Conservation (phyloP, 768 basidiomycete genomes). For the Clavaria fumosa region DNA sequence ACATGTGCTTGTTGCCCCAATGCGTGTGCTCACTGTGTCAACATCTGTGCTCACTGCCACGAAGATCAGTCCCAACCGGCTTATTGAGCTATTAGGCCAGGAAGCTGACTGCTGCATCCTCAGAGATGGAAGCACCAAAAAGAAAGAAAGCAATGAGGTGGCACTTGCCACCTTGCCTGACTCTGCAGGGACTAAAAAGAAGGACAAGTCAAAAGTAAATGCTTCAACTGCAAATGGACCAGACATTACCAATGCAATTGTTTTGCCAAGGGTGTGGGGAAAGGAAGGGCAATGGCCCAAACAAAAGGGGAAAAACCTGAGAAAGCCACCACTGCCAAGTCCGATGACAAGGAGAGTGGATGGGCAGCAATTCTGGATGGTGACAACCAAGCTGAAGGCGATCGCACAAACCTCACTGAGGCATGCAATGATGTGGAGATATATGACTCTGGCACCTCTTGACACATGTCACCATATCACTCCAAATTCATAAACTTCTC, state of each 20-base stretch:
- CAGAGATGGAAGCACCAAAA: conserved; percentile 10
- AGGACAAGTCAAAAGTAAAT: conserved; percentile 7
- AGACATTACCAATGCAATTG: conserved; percentile 16
- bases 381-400: neutral
- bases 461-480: conserved; percentile 22
- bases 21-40: no score
- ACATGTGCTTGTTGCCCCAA: no score
- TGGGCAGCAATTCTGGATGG: neutral
- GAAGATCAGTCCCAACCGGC: conserved; percentile 12
- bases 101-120: conserved; percentile 14
- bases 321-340: conserved; percentile 3
- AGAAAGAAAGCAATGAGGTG: conserved; percentile 15
- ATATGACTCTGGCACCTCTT: conserved; percentile 23
- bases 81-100: conserved; percentile 14
- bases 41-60: conserved; percentile 9
- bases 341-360: neutral
- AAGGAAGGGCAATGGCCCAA: conserved; percentile 10
- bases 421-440: conserved; percentile 13
- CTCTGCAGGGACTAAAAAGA: conserved; percentile 2
- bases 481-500: conserved; percentile 18
- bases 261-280: conserved; percentile 12
- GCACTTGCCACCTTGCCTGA: conserved; percentile 12
- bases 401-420: neutral
- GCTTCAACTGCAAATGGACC: conserved; percentile 18
- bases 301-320: conserved; percentile 9